Evolutionary conservation across 805 yeast genomes (phyloP).

Genomic region (Candida lessepsii): DNA sequence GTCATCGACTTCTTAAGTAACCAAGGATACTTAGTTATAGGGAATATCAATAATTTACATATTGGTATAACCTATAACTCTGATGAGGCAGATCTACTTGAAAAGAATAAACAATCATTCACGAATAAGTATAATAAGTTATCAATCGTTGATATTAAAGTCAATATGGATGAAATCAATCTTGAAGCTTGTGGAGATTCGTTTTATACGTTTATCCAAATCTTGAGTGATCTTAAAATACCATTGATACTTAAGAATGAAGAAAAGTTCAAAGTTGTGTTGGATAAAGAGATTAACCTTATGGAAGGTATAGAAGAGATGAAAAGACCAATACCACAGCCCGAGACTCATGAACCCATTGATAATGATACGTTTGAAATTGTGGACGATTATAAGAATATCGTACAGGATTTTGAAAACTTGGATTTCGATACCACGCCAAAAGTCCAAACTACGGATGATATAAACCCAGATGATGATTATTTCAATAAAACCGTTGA

Average conservation of each 20-base stretch:
- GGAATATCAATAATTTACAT: conserved; percentile 40
- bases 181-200: conserved; percentile 82
- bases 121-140: conserved; percentile 15
- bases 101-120: background rate
- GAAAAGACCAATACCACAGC: background rate
- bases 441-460: background rate
- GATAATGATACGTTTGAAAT: conserved; percentile 12
- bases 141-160: conserved; percentile 42
- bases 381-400: conserved; percentile 22
- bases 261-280: conserved; percentile 51
- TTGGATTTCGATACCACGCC: background rate
- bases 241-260: conserved; percentile 61
- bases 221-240: conserved; percentile 68
- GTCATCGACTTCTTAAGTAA: background rate
- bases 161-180: conserved; percentile 47
- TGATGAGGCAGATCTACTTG: conserved; percentile 6
- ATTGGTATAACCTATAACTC: conserved; percentile 23
- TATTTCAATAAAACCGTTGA: conserved; percentile 9
- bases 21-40: conserved; percentile 55
- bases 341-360: conserved; percentile 6
- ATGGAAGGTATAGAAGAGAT: conserved; percentile 41
- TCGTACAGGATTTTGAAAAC: conserved; percentile 3
- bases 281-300: conserved; percentile 34
- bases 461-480: conserved; percentile 7
- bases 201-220: conserved; percentile 63